Percentiles rank a stretch among this genome's conserved stretches.
Conservation (phyloP, 2,329 filamentous ascomycete genomes). For the Botryotinia calthae region DNA sequence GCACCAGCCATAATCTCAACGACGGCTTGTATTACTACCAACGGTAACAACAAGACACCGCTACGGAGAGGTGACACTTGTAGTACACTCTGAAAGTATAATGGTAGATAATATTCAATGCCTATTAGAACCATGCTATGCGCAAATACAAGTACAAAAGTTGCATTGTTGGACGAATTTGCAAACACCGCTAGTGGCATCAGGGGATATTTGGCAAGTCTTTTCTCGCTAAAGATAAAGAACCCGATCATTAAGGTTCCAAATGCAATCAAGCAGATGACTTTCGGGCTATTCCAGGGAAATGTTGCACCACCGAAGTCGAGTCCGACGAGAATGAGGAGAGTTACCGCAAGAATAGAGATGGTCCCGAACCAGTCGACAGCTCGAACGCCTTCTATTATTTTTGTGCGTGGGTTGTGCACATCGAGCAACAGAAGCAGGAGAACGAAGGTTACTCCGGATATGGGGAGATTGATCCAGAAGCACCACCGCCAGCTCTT, state of each 20-base stretch:
- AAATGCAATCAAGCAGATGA: slow-evolving; percentile 76
- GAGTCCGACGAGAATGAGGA: slow-evolving; percentile 81
- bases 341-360: slow-evolving; percentile 66
- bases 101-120: slow-evolving; percentile 36
- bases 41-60: slow-evolving; percentile 71
- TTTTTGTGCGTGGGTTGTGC: slow-evolving; percentile 58
- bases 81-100: slow-evolving; percentile 80
- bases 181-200: slow-evolving; percentile 73
- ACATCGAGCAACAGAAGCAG: slow-evolving; percentile 61
- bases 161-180: slow-evolving; percentile 54
- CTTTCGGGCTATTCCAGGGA: slow-evolving; percentile 69
- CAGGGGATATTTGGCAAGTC: slow-evolving; percentile 70
- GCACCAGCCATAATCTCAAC: slow-evolving; percentile 61
- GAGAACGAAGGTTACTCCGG: slow-evolving; percentile 46
- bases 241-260: slow-evolving; percentile 51
- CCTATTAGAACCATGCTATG: slow-evolving; percentile 61
- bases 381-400: slow-evolving; percentile 57
- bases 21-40: slow-evolving; percentile 62
- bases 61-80: slow-evolving; percentile 66
- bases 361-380: slow-evolving; percentile 59
- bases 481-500: slow-evolving; percentile 61
- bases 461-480: slow-evolving; percentile 51
- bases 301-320: slow-evolving; percentile 74
- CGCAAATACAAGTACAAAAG: slow-evolving; percentile 1
- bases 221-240: slow-evolving; percentile 70